Conservation (phyloP, 2,329 filamentous ascomycete genomes). For the Coniella vitis region DNA sequence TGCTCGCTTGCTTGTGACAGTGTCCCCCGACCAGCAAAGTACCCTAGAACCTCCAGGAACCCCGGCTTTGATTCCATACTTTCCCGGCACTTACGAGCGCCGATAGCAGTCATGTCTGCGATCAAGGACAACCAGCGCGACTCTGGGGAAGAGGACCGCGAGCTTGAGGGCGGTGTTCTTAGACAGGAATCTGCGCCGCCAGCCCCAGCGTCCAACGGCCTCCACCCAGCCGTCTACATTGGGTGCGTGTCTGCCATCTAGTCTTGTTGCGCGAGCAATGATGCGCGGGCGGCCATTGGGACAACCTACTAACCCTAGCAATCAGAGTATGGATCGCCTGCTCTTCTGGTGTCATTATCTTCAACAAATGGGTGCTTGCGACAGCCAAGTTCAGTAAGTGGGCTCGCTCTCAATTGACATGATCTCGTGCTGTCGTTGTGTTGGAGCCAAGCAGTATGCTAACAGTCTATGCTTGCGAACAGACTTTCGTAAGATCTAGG, state of each 20-base stretch:
- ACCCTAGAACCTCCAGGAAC: neutral
- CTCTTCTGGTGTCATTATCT: slow-evolving; percentile 84
- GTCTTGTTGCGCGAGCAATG: neutral
- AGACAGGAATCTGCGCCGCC: slow-evolving; percentile 11
- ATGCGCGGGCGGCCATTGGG: neutral
- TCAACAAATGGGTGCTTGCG: slow-evolving; percentile 94
- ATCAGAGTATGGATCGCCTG: slow-evolving; percentile 77
- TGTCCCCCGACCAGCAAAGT: neutral
- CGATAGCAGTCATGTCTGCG: slow-evolving; percentile 11
- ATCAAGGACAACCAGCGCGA: slow-evolving; percentile 16
- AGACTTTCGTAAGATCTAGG: slow-evolving; percentile 24
- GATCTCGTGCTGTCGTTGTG: too few relatives aligned
- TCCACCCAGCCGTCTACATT: slow-evolving; percentile 77
- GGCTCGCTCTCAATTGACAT: neutral
- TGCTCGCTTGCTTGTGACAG: neutral
- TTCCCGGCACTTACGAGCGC: neutral
- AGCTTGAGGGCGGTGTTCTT: slow-evolving; percentile 16
- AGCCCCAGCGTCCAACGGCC: slow-evolving; percentile 9
- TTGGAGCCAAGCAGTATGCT: too few relatives aligned
- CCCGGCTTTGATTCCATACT: neutral
- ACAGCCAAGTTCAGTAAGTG: slow-evolving; percentile 57
- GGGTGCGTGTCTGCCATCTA: slow-evolving; percentile 30
- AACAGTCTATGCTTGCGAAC: neutral
- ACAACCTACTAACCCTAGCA: slow-evolving; percentile 1
- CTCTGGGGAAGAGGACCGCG: slow-evolving; percentile 16